phyloP scores from a whole-genome alignment of 2,329 filamentous ascomycete genomes.

The Fusarium algeriense region DNA sequence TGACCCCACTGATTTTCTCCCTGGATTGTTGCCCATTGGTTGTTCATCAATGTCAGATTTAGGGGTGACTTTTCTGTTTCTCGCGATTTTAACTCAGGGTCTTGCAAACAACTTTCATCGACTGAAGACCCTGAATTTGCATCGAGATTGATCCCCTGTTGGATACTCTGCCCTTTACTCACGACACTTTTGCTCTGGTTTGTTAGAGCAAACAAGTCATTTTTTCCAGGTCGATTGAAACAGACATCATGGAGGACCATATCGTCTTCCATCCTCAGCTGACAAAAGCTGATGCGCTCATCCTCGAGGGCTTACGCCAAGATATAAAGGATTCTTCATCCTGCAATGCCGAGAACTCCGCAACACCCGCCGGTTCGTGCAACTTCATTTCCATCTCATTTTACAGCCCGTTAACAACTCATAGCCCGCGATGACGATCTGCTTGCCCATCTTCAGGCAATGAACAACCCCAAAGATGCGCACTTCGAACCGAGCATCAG shows the following conservation, averaged over 20 bases:
- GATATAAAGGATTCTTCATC: constrained; percentile 25
- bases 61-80: constrained; percentile 24
- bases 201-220: too few relatives aligned
- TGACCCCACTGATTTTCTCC: constrained; percentile 7
- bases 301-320: constrained; percentile 28
- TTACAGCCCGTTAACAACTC: not conserved
- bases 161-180: not conserved
- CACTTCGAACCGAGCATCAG: constrained; percentile 33
- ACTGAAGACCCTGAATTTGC: constrained; percentile 4
- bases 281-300: constrained; percentile 31
- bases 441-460: constrained; percentile 27
- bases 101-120: constrained; percentile 15
- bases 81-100: constrained; percentile 16
- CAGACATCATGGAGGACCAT: constrained; percentile 18
- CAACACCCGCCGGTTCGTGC: constrained; percentile 14
- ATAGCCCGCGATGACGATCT: constrained; percentile 28
- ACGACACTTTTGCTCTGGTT: not conserved
- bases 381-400: not conserved
- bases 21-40: constrained; percentile 10
- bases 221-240: not conserved
- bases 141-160: not conserved
- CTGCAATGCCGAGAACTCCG: not conserved
- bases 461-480: constrained; percentile 34
- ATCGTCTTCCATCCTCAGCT: constrained; percentile 32
- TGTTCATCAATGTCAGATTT: constrained; percentile 1